Percentiles rank a stretch among this genome's conserved stretches.
Conservation (phyloP, 805 yeast species). For the Myxozyma neotropica region DNA sequence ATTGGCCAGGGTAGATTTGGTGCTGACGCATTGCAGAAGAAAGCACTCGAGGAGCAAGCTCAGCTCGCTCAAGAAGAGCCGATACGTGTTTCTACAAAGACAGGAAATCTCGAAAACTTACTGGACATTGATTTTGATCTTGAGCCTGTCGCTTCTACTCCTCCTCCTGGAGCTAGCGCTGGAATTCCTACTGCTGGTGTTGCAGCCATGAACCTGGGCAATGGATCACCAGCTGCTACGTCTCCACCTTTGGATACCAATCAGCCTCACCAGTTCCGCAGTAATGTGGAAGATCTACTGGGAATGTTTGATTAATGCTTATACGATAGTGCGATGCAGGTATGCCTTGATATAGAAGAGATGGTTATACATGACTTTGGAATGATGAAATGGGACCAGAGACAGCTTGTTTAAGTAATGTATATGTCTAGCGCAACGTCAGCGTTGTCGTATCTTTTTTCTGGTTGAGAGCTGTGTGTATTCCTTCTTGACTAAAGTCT, state of each 20-base stretch:
- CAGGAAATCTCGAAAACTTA: constrained; percentile 71
- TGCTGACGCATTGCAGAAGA: constrained; percentile 47
- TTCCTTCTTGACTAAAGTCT: too few species aligned
- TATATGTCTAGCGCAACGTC: background rate
- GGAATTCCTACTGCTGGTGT: constrained; percentile 49
- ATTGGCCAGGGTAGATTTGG: constrained; percentile 50
- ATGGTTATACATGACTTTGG: background rate
- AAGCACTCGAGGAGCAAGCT: constrained; percentile 74
- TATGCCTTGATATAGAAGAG: background rate
- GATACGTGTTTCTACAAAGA: constrained; percentile 37
- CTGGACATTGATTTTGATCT: constrained; percentile 81
- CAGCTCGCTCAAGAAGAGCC: constrained; percentile 77
- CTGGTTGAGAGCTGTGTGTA: too few species aligned
- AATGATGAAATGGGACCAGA: background rate
- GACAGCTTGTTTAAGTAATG: background rate
- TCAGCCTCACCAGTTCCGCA: constrained; percentile 30
- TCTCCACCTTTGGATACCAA: constrained; percentile 33
- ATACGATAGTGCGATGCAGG: background rate
- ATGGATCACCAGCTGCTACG: constrained; percentile 39
- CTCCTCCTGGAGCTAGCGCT: constrained; percentile 30
- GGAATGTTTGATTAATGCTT: constrained; percentile 30
- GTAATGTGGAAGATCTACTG: constrained; percentile 32
- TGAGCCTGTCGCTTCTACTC: constrained; percentile 36
- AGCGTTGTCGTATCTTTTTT: background rate
- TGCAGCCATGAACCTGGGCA: constrained; percentile 67